Evolutionary conservation across 1,284 basidiomycete species (phyloP).

Genomic region (Grifola frondosa): DNA sequence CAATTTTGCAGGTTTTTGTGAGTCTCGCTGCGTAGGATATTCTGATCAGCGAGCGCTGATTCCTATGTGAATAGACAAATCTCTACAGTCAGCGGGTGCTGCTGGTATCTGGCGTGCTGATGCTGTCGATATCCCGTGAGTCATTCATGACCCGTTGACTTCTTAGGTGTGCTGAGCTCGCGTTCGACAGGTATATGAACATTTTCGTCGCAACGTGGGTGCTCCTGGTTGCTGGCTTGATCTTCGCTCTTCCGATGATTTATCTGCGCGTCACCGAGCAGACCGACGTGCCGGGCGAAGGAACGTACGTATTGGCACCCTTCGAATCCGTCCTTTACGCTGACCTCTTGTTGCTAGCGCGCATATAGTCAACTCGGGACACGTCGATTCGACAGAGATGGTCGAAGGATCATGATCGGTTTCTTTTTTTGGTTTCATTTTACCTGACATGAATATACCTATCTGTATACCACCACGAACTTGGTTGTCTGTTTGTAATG

Average conservation of each 20-base stretch:
- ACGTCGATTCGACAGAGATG: no score
- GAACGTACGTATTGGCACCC: constrained; percentile 27
- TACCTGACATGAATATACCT: no score
- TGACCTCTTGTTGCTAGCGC: no score
- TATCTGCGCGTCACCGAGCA: constrained; percentile 41
- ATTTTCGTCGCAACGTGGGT: constrained; percentile 46
- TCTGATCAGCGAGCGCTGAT: constrained; percentile 2
- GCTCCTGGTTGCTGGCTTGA: constrained; percentile 40
- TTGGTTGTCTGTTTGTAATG: no score
- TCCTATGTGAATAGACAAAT: constrained; percentile 37
- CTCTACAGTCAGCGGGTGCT: constrained; percentile 44
- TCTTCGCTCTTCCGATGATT: constrained; percentile 48
- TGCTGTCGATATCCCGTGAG: constrained; percentile 38
- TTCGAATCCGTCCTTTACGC: no score
- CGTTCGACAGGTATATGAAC: constrained; percentile 39
- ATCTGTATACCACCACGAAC: no score
- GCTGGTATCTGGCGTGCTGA: constrained; percentile 45
- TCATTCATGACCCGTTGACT: constrained; percentile 5
- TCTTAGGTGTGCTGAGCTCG: constrained; percentile 1
- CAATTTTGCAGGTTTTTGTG: constrained; percentile 48
- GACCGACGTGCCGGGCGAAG: constrained; percentile 32
- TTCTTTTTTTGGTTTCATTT: no score
- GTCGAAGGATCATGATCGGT: no score
- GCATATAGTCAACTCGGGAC: no score
- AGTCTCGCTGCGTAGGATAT: constrained; percentile 16